Evolutionary conservation across 768 basidiomycete species (phyloP).

Genomic region (Wakefieldia striispora): DNA sequence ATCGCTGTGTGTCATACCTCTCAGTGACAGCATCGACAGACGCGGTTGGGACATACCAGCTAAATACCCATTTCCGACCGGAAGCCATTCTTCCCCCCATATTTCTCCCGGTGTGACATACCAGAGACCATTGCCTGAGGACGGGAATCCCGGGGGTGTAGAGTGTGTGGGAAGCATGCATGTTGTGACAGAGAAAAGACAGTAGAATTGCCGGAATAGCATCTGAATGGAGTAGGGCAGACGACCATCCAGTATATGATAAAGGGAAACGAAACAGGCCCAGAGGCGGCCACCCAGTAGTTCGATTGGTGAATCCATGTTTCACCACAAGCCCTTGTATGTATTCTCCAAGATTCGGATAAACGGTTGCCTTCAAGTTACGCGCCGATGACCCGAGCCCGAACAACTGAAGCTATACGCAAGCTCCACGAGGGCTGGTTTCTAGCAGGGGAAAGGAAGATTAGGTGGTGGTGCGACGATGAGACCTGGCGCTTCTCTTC

Average conservation of each 20-base stretch:
- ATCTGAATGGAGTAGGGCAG: slow-evolving; percentile 19
- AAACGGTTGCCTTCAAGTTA: no score
- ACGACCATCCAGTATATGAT: slow-evolving; percentile 11
- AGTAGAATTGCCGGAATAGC: slow-evolving; percentile 19
- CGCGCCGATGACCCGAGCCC: no score
- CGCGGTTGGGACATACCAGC: slow-evolving; percentile 42
- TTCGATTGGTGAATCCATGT: slow-evolving; percentile 23
- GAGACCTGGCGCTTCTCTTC: no score
- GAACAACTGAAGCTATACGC: no score
- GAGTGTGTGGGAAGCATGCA: slow-evolving; percentile 19
- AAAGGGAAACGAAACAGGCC: slow-evolving; percentile 12
- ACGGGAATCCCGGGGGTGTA: slow-evolving; percentile 52
- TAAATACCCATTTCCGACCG: slow-evolving; percentile 73
- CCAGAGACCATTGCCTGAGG: slow-evolving; percentile 77
- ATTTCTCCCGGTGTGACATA: slow-evolving; percentile 49
- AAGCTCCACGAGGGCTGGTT: no score
- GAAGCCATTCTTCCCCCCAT: slow-evolving; percentile 64
- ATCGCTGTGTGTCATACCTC: slow-evolving; percentile 44
- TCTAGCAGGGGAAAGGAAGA: no score
- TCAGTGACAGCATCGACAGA: neutral
- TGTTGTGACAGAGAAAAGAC: slow-evolving; percentile 17
- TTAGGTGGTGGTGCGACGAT: no score
- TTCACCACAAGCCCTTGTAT: neutral
- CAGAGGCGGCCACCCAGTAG: slow-evolving; percentile 17
- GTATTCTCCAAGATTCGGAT: no score